These are phyloP conservation scores for Pharus latifolius DNA, from an alignment of 176 grass and related monocot species.

Conservation along the genomic window DNA sequence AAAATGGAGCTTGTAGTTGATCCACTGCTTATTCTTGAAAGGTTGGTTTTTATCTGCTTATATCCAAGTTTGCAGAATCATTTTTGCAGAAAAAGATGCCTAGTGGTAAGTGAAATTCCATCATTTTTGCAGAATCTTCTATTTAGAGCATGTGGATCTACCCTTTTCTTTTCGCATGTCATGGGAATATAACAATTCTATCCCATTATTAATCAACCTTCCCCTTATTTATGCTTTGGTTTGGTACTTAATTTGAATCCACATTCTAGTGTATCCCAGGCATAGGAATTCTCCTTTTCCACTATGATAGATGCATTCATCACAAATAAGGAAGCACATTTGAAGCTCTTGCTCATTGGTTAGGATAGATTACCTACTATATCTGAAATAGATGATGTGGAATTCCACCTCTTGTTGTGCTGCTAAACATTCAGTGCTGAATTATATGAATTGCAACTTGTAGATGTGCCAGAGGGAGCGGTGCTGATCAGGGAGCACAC, in stretches of 20 bases:
- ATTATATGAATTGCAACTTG: slow-evolving; percentile 1
- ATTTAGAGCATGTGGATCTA: no score
- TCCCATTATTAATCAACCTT: no score
- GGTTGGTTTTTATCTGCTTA: slow-evolving; percentile 33
- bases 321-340: no score
- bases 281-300: no score
- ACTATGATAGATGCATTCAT: neutral
- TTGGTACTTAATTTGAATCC: no score
- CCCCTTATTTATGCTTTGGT: no score
- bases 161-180: no score
- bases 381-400: neutral
- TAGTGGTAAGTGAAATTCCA: slow-evolving; percentile 45
- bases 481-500: slow-evolving; percentile 95
- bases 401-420: neutral
- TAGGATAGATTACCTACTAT: neutral
- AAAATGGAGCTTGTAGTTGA: slow-evolving; percentile 99
- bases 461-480: slow-evolving; percentile 90
- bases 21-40: slow-evolving; percentile 92
- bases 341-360: neutral
- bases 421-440: neutral
- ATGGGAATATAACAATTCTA: no score
- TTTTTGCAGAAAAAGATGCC: slow-evolving; percentile 50
- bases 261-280: no score
- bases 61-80: no score
- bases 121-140: no score